Base-by-base conservation (phyloP, 768 basidiomycete species). In the Scleroderma bovista region DNA sequence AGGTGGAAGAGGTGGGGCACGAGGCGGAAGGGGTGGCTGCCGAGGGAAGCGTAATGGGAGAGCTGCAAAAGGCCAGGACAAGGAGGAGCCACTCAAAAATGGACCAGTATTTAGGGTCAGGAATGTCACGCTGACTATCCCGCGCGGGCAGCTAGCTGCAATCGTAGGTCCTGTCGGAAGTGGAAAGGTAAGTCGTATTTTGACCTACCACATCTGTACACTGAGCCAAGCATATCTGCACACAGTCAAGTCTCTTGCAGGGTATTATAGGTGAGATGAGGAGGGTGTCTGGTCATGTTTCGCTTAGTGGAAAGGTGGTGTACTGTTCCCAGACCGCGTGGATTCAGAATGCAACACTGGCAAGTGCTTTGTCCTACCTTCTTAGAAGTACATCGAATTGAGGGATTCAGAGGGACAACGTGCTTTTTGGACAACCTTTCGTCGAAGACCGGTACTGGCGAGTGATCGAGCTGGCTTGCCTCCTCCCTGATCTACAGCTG, bases 301-400 rank as follows among this genome's bases (percentile, higher is more conserved):
- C 70, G 0, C 81, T 87, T 55, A 81, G 86, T 7, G 85, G 86
- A 0, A 66, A 69, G 13, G 73, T 87, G 10, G 83, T 78, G 6
- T 89, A 87, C 60, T 85, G 83, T 59, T 75, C 84, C 15, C 86
- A 89, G 64, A 78, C 76, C 1, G 83, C 85, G 0, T 89, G 86
- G 86, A 87, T 89, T 43, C 83, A 86, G 62, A 86, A 86, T 59
- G 77, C 79, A 0, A 73, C 79, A 5, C 57, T 84, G 60, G 82
- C 82, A 47, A 19, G 20, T 29, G 41, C n/a, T 15, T 32, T 4
- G 17, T 9, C 15, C 15, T 15, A 6, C 41, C 23, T 13, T 10
- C 29, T 19, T 2, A 17, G 13, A 24, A 23, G 16, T 7, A 24
- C 33, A 16, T 24, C 15, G 19, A 22, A 12, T 6, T 36, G 20